Conservation (phyloP, 441 rosid species). For the Geranium incanum region DNA sequence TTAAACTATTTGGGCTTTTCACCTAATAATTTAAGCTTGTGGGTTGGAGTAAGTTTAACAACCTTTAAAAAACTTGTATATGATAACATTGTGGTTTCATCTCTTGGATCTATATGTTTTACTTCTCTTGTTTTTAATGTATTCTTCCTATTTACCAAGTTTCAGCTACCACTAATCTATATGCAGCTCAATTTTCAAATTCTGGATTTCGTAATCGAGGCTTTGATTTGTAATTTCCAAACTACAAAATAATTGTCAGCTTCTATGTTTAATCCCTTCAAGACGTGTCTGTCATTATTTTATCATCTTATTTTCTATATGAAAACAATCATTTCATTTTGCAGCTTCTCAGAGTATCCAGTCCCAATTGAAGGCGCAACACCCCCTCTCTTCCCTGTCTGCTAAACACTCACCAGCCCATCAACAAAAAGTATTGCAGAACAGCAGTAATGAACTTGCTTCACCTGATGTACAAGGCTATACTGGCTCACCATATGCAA, state of each 20-base stretch:
- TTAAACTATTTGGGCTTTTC: too few species aligned
- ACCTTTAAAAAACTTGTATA: background rate
- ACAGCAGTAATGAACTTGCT: slow-evolving; percentile 18
- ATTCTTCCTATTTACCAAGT: background rate
- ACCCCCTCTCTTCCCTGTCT: slow-evolving; percentile 11
- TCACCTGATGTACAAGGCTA: slow-evolving; percentile 21
- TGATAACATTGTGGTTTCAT: background rate
- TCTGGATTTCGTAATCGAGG: background rate
- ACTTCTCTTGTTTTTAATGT: background rate
- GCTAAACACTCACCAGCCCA: slow-evolving; percentile 21
- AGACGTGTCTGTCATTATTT: background rate
- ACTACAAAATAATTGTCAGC: background rate
- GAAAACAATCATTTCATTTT: background rate
- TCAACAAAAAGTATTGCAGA: slow-evolving; percentile 18
- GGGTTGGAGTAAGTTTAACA: too few species aligned
- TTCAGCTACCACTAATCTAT: background rate
- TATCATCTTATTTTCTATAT: background rate
- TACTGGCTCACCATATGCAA: slow-evolving; percentile 13
- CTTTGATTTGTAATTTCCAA: background rate
- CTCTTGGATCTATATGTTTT: background rate
- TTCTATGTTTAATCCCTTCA: too few species aligned
- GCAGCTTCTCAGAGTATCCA: slow-evolving; percentile 17
- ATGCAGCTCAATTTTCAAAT: background rate
- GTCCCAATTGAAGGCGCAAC: slow-evolving; percentile 17
- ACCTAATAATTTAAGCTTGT: too few species aligned